Conservation (phyloP, 2,329 filamentous ascomycete species). For the Fusarium keratoplasticum region DNA sequence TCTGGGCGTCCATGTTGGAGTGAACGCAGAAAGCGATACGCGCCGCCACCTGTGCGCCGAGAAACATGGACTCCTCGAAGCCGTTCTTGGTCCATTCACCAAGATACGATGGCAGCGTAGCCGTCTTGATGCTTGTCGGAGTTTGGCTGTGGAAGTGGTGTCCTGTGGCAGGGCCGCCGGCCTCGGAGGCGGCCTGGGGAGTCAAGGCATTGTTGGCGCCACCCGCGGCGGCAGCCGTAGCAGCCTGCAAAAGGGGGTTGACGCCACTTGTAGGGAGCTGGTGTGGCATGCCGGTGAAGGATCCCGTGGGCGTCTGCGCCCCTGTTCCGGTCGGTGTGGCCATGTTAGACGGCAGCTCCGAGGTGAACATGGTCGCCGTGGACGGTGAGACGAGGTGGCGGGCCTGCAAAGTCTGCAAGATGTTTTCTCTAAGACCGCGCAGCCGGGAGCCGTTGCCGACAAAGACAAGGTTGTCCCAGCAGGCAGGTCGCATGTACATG, state of each 20-base stretch:
- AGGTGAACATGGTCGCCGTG: slow-evolving; percentile 96
- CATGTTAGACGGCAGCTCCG: slow-evolving; percentile 93
- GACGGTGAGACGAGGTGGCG: slow-evolving; percentile 93
- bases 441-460: slow-evolving; percentile 85
- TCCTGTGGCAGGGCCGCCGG: slow-evolving; percentile 49
- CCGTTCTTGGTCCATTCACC: slow-evolving; percentile 88
- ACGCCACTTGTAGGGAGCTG: slow-evolving; percentile 72
- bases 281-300: slow-evolving; percentile 65
- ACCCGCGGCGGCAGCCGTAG: slow-evolving; percentile 73
- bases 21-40: slow-evolving; percentile 69
- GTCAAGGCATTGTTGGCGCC: slow-evolving; percentile 53
- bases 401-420: slow-evolving; percentile 80
- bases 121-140: slow-evolving; percentile 84
- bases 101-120: slow-evolving; percentile 85
- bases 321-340: slow-evolving; percentile 92
- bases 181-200: slow-evolving; percentile 55
- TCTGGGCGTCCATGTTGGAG: slow-evolving; percentile 64
- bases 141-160: slow-evolving; percentile 75
- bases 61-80: slow-evolving; percentile 85
- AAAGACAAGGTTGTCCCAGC: slow-evolving; percentile 94
- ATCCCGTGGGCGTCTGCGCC: slow-evolving; percentile 85
- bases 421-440: slow-evolving; percentile 87
- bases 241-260: slow-evolving; percentile 91
- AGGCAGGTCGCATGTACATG: slow-evolving; percentile 82
- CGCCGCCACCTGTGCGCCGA: slow-evolving; percentile 88